Evolutionary conservation across 176 grass and related monocot species (phyloP), one percentile per base, ranked within the genome.

Genomic region (Thalia dealbata): DNA sequence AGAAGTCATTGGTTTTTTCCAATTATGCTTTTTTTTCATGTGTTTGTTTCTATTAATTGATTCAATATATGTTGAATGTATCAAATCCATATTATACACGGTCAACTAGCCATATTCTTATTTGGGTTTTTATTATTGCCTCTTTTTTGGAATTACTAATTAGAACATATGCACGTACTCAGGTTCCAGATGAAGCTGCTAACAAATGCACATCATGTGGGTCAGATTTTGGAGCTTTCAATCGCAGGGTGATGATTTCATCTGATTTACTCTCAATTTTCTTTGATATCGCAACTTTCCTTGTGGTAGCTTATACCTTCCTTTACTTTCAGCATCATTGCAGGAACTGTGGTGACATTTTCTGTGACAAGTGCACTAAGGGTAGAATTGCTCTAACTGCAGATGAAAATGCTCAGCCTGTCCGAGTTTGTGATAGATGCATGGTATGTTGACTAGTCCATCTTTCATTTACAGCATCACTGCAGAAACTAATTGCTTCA

Each of bases 101-200:
- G 32, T 1, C 32, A 38, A 38, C 32, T 48, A 48, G 45, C 4
- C 45, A 48, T 48, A 13, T 56, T 22, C 18, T 9, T 58, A n/a
- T n/a, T 58, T 9, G 11, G 45, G 45, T 48, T 8, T 48, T 8
- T 70, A 30, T 50, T 27, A 5, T 67, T 61, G 10, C 51, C 46
- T 41, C 51, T 0, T 43, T 22, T 23, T 43, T 2, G 32, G 21
- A 56, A 30, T 16, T 52, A 69, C 50, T 13, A 25, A 25, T 5
- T 73, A 55, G 80, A 6, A 59, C 81, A 67, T 70, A n/a, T 73
- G 23, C 44, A 48, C 75, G 81, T 52, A 42, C 77, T 73, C 61
- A 97, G 95, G 87, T 97, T 52, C 95, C 95, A 52, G 95, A 97
- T 88, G 95, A 97, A 76, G 90, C 85, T n/a, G 90, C 85, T 26